Conservation (phyloP, 2,329 filamentous ascomycete species). For the Hymenotorrendiella dingleyae region DNA sequence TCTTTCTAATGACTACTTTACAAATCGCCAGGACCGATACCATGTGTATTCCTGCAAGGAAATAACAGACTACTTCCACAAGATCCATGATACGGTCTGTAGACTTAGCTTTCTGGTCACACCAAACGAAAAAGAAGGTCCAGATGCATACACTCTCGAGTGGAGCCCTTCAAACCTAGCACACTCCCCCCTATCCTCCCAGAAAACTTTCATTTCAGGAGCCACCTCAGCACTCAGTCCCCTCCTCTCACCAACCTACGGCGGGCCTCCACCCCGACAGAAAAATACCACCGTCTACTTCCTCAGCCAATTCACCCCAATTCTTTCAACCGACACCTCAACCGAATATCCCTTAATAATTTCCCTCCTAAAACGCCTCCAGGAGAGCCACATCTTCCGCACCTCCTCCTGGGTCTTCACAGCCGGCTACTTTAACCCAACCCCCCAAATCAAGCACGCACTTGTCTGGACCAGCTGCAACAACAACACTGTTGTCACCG, state of each 20-base stretch:
- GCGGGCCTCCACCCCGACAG: constrained; percentile 7
- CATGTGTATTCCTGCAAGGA: constrained; percentile 78
- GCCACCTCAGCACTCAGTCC: constrained; percentile 62
- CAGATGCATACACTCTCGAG: constrained; percentile 52
- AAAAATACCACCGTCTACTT: constrained; percentile 74
- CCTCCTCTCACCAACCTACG: constrained; percentile 46
- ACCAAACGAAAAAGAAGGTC: constrained; percentile 48
- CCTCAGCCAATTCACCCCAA: constrained; percentile 78
- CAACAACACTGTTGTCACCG: constrained; percentile 80
- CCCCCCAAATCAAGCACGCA: constrained; percentile 72
- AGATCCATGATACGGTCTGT: constrained; percentile 70
- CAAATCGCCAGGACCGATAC: constrained; percentile 89
- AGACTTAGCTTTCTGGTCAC: constrained; percentile 76
- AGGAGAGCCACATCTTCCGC: constrained; percentile 54
- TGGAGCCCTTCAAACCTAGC: constrained; percentile 75
- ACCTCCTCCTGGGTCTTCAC: constrained; percentile 90
- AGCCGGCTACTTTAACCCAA: constrained; percentile 97
- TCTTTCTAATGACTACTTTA: constrained; percentile 90
- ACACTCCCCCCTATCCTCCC: constrained; percentile 66
- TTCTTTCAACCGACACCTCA: constrained; percentile 72
- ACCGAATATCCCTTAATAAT: constrained; percentile 84
- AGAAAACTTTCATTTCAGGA: constrained; percentile 61
- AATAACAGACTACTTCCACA: constrained; percentile 76
- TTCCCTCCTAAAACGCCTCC: constrained; percentile 63
- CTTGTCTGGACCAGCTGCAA: constrained; percentile 67